Conservation (phyloP, 2,329 filamentous ascomycete species). For the Epichloe baconii region DNA sequence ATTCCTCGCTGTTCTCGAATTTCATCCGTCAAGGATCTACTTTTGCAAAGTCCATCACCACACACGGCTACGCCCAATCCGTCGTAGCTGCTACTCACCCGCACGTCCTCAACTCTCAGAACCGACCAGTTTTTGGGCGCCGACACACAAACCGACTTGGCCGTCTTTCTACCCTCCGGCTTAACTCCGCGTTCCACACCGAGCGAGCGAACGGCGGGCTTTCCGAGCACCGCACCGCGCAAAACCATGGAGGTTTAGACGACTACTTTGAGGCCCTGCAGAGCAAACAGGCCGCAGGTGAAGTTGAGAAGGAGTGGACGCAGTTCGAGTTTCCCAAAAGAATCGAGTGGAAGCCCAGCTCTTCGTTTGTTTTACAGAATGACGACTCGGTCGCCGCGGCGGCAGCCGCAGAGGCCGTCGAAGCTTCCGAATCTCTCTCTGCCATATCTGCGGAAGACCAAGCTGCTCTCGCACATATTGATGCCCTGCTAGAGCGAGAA, state of each 20-base stretch:
- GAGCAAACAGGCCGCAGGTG: conserved; percentile 52
- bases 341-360: conserved; percentile 72
- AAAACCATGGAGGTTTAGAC: conserved; percentile 56
- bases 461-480: conserved; percentile 63
- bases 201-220: conserved; percentile 37
- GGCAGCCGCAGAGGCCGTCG: conserved; percentile 20
- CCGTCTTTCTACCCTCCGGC: conserved; percentile 43
- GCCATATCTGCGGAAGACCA: conserved; percentile 33
- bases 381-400: conserved; percentile 34
- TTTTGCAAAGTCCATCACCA: conserved; percentile 79
- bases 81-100: conserved; percentile 87
- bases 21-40: conserved; percentile 92
- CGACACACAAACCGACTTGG: conserved; percentile 42
- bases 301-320: conserved; percentile 70
- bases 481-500: conserved; percentile 72
- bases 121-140: conserved; percentile 48
- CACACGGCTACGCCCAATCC: conserved; percentile 95
- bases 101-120: conserved; percentile 62
- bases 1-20: conserved; percentile 56
- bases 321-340: conserved; percentile 82
- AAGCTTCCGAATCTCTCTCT: conserved; percentile 24
- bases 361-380: conserved; percentile 43
- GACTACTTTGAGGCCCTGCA: conserved; percentile 89
- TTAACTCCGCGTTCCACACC: conserved; percentile 67
- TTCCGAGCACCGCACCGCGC: conserved; percentile 41